Evolutionary conservation across 257 asterid genomes (phyloP).

Genomic region (Solanum ossicruentum): DNA sequence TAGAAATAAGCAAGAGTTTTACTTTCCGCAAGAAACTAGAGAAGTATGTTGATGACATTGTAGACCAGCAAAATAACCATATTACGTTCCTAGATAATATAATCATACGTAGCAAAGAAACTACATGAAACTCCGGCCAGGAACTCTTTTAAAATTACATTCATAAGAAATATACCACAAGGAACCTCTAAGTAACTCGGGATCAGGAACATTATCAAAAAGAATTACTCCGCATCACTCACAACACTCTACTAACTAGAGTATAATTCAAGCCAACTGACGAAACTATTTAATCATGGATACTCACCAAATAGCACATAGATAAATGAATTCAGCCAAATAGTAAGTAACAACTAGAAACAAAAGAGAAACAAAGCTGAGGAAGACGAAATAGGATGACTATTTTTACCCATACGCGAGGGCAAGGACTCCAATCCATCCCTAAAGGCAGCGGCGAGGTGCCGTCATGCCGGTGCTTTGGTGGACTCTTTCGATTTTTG

Average conservation of each 20-base stretch:
- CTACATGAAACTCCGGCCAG: not conserved
- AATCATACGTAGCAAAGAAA: not conserved
- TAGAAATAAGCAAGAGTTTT: not conserved
- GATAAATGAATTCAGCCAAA: not conserved
- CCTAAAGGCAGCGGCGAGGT: slow-evolving; percentile 77
- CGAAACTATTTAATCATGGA: not conserved
- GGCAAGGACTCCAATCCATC: slow-evolving; percentile 84
- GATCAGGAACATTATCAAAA: not conserved
- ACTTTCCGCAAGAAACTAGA: not conserved
- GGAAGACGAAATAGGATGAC: not conserved
- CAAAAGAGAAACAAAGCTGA: not conserved
- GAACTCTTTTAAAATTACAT: not conserved
- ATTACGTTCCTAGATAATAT: not conserved
- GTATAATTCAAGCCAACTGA: not conserved
- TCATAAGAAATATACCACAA: not conserved
- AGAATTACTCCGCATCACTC: not conserved
- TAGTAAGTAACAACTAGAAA: not conserved
- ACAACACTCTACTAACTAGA: not conserved
- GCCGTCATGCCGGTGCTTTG: slow-evolving; percentile 57
- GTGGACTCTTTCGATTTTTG: slow-evolving; percentile 22
- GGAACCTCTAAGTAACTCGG: not conserved
- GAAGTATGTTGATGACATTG: not conserved
- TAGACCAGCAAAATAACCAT: not conserved
- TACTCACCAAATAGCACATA: not conserved
- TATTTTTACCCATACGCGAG: slow-evolving; percentile 42